Evolutionary conservation across 2,329 filamentous ascomycete species (phyloP), one percentile per base, ranked within the genome.

Genomic region (Alternaria novae-zelandiae): DNA sequence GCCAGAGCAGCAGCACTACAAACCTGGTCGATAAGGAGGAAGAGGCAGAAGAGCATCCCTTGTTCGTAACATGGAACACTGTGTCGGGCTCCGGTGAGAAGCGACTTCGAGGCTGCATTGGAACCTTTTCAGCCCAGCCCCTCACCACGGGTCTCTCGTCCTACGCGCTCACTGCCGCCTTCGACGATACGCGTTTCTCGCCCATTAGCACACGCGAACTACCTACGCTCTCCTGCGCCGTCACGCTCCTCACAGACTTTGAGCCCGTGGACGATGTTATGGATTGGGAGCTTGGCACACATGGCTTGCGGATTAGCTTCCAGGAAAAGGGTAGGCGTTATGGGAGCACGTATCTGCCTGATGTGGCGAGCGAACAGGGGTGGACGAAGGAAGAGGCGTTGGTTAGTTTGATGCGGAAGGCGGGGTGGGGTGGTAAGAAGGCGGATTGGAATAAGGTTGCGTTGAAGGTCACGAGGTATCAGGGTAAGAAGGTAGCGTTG

Each of bases 41-140:
- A 70, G 45, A 70, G 68, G 53, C 67, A 61, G 70, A 65, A 80
- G 26, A 78, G 82, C 85, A 87, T 66, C 95, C 95, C 1, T 86
- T 98, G 43, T 98, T 98, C 78, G 92, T 99, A 50, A 97, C 94
- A 8, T 98, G 95, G 94, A 97, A 97, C 82, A 93, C 88, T 0
- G 72, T 93, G 58, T 88, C 87, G 12, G 20, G 43, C 8, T 83
- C 78, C 57, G 70, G 88, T 26, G 82, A 88, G 68, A 89, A 90
- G 77, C 87, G 86, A 23, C 87, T 99, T 45, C 90, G 96, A 63
- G 96, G 96, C 63, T 99, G 96, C 84, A 98, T 99, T 77, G 96
- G 96, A 70, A 99, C 95, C 23, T 65, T 65, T 57, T 49, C 57
- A 21, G 44, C 63, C 9, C 59, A 51, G 13, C 41, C 63, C 15